Conservation (phyloP, 202 grass and related monocot species). For the Musa balbisiana region DNA sequence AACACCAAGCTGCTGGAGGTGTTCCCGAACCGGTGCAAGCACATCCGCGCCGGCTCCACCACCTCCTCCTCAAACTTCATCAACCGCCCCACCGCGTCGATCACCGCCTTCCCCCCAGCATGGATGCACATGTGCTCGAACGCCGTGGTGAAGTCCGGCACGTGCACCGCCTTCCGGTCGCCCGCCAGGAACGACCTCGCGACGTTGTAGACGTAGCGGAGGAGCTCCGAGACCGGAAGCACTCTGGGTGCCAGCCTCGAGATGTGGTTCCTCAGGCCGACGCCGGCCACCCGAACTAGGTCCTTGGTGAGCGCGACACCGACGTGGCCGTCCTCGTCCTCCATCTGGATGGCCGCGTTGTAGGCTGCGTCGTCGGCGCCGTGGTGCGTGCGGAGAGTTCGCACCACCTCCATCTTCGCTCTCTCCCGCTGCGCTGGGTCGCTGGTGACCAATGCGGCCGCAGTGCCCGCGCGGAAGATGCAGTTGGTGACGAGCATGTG, state of each 20-base stretch:
- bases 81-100: slow-evolving; percentile 11
- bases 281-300: slow-evolving; percentile 15
- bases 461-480: slow-evolving; percentile 16
- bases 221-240: slow-evolving; percentile 11
- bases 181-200: background rate
- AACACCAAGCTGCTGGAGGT: slow-evolving; percentile 31
- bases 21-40: slow-evolving; percentile 26
- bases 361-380: slow-evolving; percentile 20
- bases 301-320: slow-evolving; percentile 24
- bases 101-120: slow-evolving; percentile 16
- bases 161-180: slow-evolving; percentile 5
- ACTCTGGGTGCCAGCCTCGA: slow-evolving; percentile 1
- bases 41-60: slow-evolving; percentile 24
- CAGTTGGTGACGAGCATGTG: slow-evolving; percentile 24
- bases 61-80: slow-evolving; percentile 10
- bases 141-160: slow-evolving; percentile 15
- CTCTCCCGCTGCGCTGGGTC: background rate
- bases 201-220: slow-evolving; percentile 9
- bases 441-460: slow-evolving; percentile 12
- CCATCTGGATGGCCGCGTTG: slow-evolving; percentile 23
- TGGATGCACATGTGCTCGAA: slow-evolving; percentile 27
- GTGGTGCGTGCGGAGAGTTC: slow-evolving; percentile 17
- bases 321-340: slow-evolving; percentile 17
- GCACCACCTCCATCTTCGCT: slow-evolving; percentile 19
- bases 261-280: slow-evolving; percentile 12